A percentile compares a stretch with the other conserved stretches of the same genome.
Evolutionary conservation across 129 eudicot species (phyloP).

Genomic region (carrot (Daucus carota)): DH1_v3.0 NC_030389.2:42150501-42151000

Average conservation of each 20-base stretch:
- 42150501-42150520: background rate
- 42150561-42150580: background rate
- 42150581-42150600: background rate
- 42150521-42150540: background rate
- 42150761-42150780: background rate
- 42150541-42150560: background rate
- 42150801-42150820: background rate
- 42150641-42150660: background rate
- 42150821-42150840: background rate
- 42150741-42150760: background rate
- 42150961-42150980: constrained; percentile 51
- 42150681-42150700: background rate
- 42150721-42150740: too few relatives aligned
- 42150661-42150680: background rate
- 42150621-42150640: too few relatives aligned
- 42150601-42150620: background rate
- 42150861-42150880: background rate
- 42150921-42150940: background rate
- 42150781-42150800: background rate
- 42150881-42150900: background rate
- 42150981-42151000: constrained; percentile 57
- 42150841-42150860: background rate
- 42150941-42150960: background rate
- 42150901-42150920: background rate
- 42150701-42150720: background rate